Percentiles rank a stretch among this genome's conserved stretches.
These are phyloP conservation scores for Pseudonitzschia pungens DNA, from an alignment of 108 stramenopile genomes.

Conservation along the genomic window DNA sequence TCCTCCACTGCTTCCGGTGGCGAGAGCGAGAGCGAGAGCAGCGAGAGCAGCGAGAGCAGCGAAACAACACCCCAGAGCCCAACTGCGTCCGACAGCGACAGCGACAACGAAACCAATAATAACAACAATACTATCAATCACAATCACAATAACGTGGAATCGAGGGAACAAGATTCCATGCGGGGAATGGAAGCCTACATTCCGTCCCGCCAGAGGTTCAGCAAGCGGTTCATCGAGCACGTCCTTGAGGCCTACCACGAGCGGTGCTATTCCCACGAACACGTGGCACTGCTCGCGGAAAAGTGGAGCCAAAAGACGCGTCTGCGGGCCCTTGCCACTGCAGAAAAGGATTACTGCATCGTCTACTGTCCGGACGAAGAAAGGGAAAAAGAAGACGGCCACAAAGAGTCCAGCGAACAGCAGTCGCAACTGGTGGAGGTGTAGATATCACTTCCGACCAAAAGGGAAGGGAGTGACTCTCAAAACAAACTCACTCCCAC, in stretches of 20 bases:
- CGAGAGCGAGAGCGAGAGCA: background rate
- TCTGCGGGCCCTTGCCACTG: conserved; percentile 13
- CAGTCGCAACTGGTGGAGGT: too few species aligned
- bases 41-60: background rate
- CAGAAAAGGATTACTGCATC: conserved; percentile 14
- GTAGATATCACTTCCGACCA: too few species aligned
- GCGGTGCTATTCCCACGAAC: background rate
- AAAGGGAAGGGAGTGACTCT: too few species aligned
- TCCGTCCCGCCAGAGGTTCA: conserved; percentile 19
- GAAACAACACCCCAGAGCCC: too few species aligned
- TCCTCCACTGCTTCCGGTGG: too few species aligned
- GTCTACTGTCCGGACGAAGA: too few species aligned
- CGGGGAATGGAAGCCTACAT: conserved; percentile 35
- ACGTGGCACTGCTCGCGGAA: conserved; percentile 25
- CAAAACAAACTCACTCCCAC: too few species aligned
- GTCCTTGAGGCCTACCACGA: conserved; percentile 21
- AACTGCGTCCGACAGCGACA: background rate
- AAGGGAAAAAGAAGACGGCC: background rate
- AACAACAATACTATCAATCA: background rate
- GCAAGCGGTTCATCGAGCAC: conserved; percentile 20
- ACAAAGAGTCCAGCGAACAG: too few species aligned
- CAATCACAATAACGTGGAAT: background rate
- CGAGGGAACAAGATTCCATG: conserved; percentile 11
- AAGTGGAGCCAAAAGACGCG: conserved; percentile 19
- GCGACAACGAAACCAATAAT: background rate